Conservation (phyloP, 345 rosid species). For the Noccaea caerulescens region DNA sequence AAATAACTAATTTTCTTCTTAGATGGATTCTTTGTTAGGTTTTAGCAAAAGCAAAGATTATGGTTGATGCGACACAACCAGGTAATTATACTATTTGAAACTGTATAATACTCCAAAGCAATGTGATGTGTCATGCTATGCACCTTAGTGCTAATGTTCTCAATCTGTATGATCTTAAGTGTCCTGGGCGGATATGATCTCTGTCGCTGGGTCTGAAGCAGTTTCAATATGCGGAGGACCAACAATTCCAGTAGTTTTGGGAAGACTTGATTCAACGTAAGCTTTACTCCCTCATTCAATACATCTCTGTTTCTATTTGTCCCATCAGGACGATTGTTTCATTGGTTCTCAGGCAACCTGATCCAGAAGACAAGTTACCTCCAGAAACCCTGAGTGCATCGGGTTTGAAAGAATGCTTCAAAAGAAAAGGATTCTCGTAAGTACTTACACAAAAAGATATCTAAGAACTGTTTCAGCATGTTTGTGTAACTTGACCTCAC, state of each 20-base stretch:
- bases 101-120: slow-evolving; percentile 22
- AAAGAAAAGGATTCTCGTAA: slow-evolving; percentile 89
- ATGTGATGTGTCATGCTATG: slow-evolving; percentile 13
- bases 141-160: slow-evolving; percentile 32
- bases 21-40: slow-evolving; percentile 58
- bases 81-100: slow-evolving; percentile 49
- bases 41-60: slow-evolving; percentile 79
- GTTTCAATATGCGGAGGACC: slow-evolving; percentile 96
- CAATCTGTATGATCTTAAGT: slow-evolving; percentile 53
- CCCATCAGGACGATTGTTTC: slow-evolving; percentile 10
- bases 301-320: slow-evolving; percentile 17
- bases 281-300: slow-evolving; percentile 23
- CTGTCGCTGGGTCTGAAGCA: slow-evolving; percentile 91
- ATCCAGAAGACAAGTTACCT: slow-evolving; percentile 87
- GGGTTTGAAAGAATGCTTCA: slow-evolving; percentile 75
- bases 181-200: slow-evolving; percentile 95
- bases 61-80: slow-evolving; percentile 63
- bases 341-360: slow-evolving; percentile 59
- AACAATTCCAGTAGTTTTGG: slow-evolving; percentile 62
- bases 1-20: slow-evolving; percentile 45
- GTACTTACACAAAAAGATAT: slow-evolving; percentile 40
- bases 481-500: slow-evolving; percentile 17
- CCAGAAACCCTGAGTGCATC: slow-evolving; percentile 68
- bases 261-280: slow-evolving; percentile 80
- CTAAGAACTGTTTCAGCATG: background rate